Percentiles rank a stretch among this genome's conserved stretches.
Conservation (phyloP, 768 basidiomycete species). For the Termitomyces sp. region DNA sequence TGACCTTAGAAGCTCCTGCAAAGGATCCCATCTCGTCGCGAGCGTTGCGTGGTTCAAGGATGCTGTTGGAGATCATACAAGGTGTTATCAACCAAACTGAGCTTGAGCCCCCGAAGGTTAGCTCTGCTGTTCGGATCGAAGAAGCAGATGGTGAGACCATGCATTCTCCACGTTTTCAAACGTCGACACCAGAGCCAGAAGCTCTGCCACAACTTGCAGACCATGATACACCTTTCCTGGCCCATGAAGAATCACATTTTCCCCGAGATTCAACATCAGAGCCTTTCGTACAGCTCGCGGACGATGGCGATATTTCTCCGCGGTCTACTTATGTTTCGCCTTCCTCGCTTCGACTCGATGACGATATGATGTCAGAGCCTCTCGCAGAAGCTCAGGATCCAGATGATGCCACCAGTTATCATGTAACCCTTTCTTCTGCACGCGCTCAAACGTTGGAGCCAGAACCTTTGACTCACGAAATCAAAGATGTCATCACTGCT, state of each 20-base stretch:
- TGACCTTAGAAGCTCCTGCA: slow-evolving; percentile 1
- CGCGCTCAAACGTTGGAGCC: background rate
- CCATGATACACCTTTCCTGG: background rate
- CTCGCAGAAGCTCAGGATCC: background rate
- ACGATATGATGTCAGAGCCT: background rate
- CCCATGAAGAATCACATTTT: background rate
- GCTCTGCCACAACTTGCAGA: background rate
- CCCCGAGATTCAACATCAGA: background rate
- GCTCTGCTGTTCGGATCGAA: background rate
- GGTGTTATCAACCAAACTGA: background rate
- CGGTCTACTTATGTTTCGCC: background rate
- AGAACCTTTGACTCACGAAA: background rate
- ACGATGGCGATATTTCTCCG: background rate
- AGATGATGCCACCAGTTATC: background rate
- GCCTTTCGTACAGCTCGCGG: background rate
- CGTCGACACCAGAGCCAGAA: background rate
- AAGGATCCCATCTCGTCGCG: slow-evolving; percentile 2
- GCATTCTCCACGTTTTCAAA: background rate
- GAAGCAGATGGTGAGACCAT: background rate
- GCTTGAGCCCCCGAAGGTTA: background rate
- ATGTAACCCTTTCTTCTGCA: background rate
- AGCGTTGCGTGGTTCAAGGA: slow-evolving; percentile 1
- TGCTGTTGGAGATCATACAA: slow-evolving; percentile 3
- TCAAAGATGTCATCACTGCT: background rate
- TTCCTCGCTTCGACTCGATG: background rate